Evolutionary conservation across 2,329 filamentous ascomycete genomes (phyloP).

Genomic region (Aureobasidium sp.): DNA sequence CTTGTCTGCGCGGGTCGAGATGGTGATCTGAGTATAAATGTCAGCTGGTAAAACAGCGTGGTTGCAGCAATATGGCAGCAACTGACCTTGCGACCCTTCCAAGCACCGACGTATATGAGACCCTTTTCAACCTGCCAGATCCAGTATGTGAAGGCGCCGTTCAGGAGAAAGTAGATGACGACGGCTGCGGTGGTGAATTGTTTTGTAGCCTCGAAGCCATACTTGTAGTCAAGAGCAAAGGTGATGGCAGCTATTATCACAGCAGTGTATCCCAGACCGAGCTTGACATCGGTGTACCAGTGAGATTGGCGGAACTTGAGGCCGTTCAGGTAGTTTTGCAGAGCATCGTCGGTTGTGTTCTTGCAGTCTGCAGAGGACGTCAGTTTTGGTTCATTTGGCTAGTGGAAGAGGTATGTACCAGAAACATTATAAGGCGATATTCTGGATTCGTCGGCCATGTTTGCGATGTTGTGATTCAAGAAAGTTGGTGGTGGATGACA

Average conservation of each 20-base stretch:
- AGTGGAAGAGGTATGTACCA: background rate
- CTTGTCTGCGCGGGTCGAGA: conserved; percentile 67
- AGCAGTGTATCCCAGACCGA: conserved; percentile 73
- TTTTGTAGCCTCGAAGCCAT: conserved; percentile 83
- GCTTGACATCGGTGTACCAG: conserved; percentile 69
- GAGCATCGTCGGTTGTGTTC: conserved; percentile 90
- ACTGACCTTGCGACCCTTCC: conserved; percentile 56
- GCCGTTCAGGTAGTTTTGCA: conserved; percentile 85
- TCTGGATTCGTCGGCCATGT: conserved; percentile 19
- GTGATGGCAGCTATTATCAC: conserved; percentile 72
- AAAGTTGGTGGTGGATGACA: background rate
- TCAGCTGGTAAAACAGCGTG: background rate
- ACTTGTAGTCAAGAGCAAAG: conserved; percentile 85
- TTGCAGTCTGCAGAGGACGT: conserved; percentile 63
- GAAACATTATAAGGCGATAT: conserved; percentile 26
- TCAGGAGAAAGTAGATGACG: conserved; percentile 67
- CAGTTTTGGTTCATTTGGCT: background rate
- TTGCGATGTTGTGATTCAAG: background rate
- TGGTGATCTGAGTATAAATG: conserved; percentile 52
- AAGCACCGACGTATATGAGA: conserved; percentile 68
- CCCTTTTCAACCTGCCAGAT: conserved; percentile 74
- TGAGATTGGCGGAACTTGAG: conserved; percentile 75
- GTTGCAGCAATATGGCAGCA: background rate
- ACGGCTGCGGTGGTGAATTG: conserved; percentile 73
- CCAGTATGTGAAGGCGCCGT: conserved; percentile 73